phyloP scores from a whole-genome alignment of 352 stramenopile species.

The Pythium rhizo-oryzae region DNA sequence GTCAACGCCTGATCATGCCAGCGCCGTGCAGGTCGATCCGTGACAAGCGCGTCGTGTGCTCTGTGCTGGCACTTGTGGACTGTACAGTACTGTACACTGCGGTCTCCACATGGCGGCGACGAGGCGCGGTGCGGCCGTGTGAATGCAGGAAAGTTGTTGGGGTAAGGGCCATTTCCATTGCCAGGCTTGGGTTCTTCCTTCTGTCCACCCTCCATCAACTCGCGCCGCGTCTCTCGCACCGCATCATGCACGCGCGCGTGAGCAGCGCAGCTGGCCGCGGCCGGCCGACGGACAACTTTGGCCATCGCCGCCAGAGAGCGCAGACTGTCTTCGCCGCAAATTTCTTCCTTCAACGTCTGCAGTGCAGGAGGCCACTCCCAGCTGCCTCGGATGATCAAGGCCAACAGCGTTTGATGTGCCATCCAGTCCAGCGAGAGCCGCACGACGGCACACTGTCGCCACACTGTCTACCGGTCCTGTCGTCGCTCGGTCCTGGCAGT shows the following conservation, averaged over 20 bases:
- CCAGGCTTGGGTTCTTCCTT: background rate
- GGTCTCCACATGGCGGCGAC: background rate
- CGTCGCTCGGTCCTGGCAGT: background rate
- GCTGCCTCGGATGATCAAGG: background rate
- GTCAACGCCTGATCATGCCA: background rate
- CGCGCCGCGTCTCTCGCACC: background rate
- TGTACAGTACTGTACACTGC: no score
- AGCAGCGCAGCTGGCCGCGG: background rate
- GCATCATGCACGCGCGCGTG: background rate
- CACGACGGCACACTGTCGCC: background rate
- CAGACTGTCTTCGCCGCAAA: background rate
- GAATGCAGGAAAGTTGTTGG: background rate
- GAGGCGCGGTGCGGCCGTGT: no score
- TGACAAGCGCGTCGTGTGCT: background rate
- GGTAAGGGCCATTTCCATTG: background rate
- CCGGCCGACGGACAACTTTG: background rate
- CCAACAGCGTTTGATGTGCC: background rate
- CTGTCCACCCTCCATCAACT: background rate
- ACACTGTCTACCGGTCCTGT: background rate
- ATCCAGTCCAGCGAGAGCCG: background rate
- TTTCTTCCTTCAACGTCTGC: conserved; percentile 2
- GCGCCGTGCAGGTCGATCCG: background rate
- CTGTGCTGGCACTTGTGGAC: no score
- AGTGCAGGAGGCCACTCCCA: background rate
- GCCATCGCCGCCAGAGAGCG: background rate